A percentile compares a stretch with the other conserved stretches of the same genome.
Conservation (phyloP, 2,329 filamentous ascomycete species). For the Ceratocystis diversiconidia region DNA sequence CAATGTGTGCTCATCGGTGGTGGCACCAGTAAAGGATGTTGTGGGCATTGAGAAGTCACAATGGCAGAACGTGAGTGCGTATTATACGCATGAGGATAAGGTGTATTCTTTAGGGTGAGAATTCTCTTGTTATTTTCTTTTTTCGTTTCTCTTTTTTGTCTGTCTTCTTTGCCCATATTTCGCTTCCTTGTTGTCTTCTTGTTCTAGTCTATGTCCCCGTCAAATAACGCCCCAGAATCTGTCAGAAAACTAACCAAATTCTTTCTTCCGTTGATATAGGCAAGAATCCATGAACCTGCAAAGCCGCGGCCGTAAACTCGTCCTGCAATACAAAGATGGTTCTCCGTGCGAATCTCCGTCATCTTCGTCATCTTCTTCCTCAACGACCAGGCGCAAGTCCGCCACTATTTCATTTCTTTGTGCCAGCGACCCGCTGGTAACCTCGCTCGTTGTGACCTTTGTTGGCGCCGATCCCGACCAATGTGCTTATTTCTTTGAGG, state of each 20-base stretch:
- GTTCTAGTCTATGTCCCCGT: neutral
- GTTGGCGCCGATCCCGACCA: slow-evolving; percentile 72
- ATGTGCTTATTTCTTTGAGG: slow-evolving; percentile 92
- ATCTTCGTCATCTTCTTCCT: slow-evolving; percentile 13
- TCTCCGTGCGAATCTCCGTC: slow-evolving; percentile 49
- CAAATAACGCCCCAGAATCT: neutral
- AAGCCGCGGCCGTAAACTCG: slow-evolving; percentile 57
- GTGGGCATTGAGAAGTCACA: slow-evolving; percentile 46
- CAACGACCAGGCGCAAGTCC: slow-evolving; percentile 46
- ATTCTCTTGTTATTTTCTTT: slow-evolving; percentile 12
- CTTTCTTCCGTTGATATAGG: slow-evolving; percentile 25
- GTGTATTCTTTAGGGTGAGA: slow-evolving; percentile 62
- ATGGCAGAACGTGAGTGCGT: slow-evolving; percentile 67
- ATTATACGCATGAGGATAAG: slow-evolving; percentile 52
- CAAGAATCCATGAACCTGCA: slow-evolving; percentile 39
- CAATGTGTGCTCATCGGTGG: slow-evolving; percentile 67
- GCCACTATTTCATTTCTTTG: slow-evolving; percentile 88
- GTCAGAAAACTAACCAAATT: slow-evolving; percentile 1
- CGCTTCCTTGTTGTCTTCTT: neutral
- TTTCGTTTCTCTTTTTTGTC: slow-evolving; percentile 21
- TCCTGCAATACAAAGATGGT: slow-evolving; percentile 63
- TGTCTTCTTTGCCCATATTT: slow-evolving; percentile 8
- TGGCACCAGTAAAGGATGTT: slow-evolving; percentile 48
- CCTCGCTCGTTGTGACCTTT: slow-evolving; percentile 62
- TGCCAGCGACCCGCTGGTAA: slow-evolving; percentile 61